These are phyloP conservation scores for Lentinula sp. DNA, from an alignment of 768 basidiomycete species.

Conservation along the genomic window DNA sequence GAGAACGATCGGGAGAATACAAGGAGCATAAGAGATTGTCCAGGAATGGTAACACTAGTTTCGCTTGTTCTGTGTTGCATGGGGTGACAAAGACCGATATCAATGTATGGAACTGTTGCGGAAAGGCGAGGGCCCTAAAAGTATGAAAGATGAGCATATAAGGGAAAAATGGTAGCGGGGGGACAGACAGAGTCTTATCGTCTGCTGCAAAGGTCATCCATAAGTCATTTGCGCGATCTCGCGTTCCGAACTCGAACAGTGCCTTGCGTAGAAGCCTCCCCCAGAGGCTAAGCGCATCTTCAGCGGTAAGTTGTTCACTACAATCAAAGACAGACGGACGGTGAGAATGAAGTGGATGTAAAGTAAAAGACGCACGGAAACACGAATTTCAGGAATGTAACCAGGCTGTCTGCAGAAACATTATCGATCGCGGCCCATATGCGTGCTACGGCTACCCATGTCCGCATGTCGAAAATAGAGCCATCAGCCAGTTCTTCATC, in stretches of 20 bases:
- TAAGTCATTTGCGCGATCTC: background rate
- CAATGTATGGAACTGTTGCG: slow-evolving; percentile 17
- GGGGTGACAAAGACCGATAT: slow-evolving; percentile 16
- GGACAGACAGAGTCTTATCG: background rate
- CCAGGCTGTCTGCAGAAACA: background rate
- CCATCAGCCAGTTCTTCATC: slow-evolving; percentile 17
- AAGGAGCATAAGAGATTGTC: slow-evolving; percentile 23
- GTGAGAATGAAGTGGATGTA: slow-evolving; percentile 33
- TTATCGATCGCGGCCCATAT: background rate
- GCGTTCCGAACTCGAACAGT: slow-evolving; percentile 35
- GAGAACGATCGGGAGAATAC: slow-evolving; percentile 27
- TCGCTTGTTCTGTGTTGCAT: slow-evolving; percentile 11
- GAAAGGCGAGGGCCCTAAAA: slow-evolving; percentile 7
- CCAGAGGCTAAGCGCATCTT: slow-evolving; percentile 8
- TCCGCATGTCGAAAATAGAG: slow-evolving; percentile 20
- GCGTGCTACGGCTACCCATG: slow-evolving; percentile 1
- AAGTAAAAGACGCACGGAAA: slow-evolving; percentile 4
- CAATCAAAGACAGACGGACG: slow-evolving; percentile 47
- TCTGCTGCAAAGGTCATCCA: background rate
- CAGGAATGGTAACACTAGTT: slow-evolving; percentile 20
- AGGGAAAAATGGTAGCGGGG: background rate
- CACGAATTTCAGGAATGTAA: background rate
- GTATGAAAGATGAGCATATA: background rate
- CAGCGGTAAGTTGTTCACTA: background rate
- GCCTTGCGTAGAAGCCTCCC: slow-evolving; percentile 23